Base-by-base conservation (phyloP, 345 rosid species). In the Sapria himalayana region DNA sequence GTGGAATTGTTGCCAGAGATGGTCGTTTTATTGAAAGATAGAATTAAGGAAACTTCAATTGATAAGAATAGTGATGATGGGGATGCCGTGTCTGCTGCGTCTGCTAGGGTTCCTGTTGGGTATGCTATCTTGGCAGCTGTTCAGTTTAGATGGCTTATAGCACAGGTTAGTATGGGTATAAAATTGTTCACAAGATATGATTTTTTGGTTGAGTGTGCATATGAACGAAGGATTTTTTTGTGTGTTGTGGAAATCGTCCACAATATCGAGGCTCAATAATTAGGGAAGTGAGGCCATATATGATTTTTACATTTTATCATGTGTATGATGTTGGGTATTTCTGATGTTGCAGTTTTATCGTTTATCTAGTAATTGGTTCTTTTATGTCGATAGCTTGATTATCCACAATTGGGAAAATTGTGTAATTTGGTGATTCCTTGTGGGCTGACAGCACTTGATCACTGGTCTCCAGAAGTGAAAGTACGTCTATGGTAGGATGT, bases 381-480 rank as follows among this genome's bases (percentile, higher is more conserved):
- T 16, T 48, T 35, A 10, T 48, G 15, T 52, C 21, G 45, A 21
- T 56, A 81, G 97, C 65, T 82, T 41, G 76, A 58, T 44, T 45
- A 33, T 60, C 70, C 78, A 9, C 46, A 57, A 43, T 29, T 82
- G 56, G 93, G 67, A 38, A 71, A 71, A 41, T 15, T 76, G 53
- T 67, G 77, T 43, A 63, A 57, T 61, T 41, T 82, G 75, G 69
- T 82, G 60, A 51, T 76, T 66, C 98, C 94, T 54, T 89, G 85
- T 65, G 98, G 69, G 27, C 62, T 82, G 60, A 82, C 85, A 29
- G 74, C 81, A 15, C 75, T 82, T 47, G 93, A 89, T 58, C 94
- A 82, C 60, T 89, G 91, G 94, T 82, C 93, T 7, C 73, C 91
- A 0, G 66, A 64, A 55, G 82, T 89, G 49, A 89, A 89, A 66